Percentiles rank a stretch among this genome's conserved stretches.
Evolutionary conservation across 768 basidiomycete genomes (phyloP).

Genomic region (Suillus luteus): DNA sequence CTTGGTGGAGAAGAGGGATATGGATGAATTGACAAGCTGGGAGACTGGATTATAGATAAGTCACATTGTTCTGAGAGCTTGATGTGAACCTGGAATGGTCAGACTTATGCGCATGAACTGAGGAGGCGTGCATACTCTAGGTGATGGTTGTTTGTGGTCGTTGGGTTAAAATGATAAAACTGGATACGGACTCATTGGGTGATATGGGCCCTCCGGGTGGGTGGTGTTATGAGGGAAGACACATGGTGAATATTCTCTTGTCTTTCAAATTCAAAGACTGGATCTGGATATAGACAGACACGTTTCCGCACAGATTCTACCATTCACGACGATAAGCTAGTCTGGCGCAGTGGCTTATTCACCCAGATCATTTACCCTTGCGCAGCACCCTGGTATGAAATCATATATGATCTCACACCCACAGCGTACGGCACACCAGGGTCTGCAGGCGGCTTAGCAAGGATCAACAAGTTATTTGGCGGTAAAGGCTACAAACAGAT

Average conservation of each 20-base stretch:
- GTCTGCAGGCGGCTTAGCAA: constrained; percentile 87
- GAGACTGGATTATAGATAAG: no score
- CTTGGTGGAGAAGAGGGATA: no score
- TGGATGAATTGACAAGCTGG: no score
- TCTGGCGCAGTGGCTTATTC: constrained; percentile 73
- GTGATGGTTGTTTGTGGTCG: no score
- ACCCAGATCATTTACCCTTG: constrained; percentile 89
- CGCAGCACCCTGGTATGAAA: constrained; percentile 95
- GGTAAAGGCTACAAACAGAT: constrained; percentile 70
- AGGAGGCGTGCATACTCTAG: no score
- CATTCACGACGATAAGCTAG: constrained; percentile 61
- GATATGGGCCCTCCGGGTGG: constrained; percentile 72
- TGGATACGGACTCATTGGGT: no score
- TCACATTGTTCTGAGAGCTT: no score
- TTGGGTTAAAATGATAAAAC: no score
- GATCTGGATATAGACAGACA: constrained; percentile 54
- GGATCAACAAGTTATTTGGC: constrained; percentile 89
- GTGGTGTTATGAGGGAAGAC: constrained; percentile 84
- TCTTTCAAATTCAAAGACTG: neutral
- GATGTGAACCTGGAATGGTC: no score
- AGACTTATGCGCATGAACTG: no score
- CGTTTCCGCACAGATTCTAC: constrained; percentile 80
- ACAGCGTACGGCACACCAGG: constrained; percentile 91
- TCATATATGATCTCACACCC: constrained; percentile 93
- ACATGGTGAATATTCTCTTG: constrained; percentile 48